Conservation (phyloP, 116 monocot genomes). For the Zostera marina region DNA sequence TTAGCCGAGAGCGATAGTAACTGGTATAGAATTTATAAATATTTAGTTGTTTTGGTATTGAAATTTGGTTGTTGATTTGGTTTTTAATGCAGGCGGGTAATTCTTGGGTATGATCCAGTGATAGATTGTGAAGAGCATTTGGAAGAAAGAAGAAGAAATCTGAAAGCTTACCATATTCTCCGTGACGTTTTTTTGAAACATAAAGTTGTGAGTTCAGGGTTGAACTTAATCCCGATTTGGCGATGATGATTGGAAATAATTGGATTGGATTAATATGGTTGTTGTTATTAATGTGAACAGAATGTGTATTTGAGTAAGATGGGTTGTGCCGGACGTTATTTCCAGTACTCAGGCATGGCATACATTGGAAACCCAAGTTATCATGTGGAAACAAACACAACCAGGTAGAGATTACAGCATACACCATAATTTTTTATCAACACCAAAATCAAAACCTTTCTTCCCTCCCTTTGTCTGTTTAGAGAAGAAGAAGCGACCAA, state of each 20-base stretch:
- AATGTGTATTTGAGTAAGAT: constrained; percentile 3
- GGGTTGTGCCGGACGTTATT: constrained; percentile 3
- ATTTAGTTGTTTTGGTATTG: neutral
- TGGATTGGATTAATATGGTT: neutral
- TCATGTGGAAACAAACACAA: neutral
- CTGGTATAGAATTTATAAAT: neutral
- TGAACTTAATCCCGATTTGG: neutral
- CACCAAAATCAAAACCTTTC: neutral
- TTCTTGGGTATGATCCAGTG: constrained; percentile 2
- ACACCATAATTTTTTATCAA: neutral
- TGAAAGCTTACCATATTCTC: neutral
- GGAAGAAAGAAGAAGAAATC: neutral
- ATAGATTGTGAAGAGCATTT: constrained; percentile 1
- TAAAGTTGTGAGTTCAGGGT: neutral
- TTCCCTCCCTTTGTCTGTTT: neutral
- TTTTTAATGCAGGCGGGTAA: neutral
- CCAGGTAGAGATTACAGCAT: no score
- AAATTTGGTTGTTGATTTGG: neutral
- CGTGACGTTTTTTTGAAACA: neutral
- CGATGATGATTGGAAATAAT: neutral
- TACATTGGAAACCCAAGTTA: constrained; percentile 5
- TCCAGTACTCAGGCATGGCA: neutral
- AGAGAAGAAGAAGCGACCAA: neutral
- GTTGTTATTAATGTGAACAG: neutral
- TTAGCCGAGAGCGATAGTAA: neutral